Conservation (phyloP, 1,284 basidiomycete genomes). For the Wolfiporia cocos region DNA sequence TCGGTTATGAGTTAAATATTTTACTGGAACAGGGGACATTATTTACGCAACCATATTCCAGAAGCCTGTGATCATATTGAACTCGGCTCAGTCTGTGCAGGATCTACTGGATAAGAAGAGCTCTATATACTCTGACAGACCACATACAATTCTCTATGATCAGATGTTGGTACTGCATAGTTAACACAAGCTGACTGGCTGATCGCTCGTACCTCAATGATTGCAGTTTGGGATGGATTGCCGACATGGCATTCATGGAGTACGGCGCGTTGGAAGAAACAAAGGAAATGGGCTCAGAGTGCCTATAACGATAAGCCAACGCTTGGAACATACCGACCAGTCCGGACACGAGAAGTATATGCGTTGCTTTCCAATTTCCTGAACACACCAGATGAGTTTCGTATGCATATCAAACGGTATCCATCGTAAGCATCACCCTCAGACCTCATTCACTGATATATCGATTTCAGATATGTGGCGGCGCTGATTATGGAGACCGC, state of each 20-base stretch:
- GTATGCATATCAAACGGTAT: conserved; percentile 21
- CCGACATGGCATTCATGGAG: conserved; percentile 18
- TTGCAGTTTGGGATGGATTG: conserved; percentile 24
- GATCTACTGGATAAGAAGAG: conserved; percentile 37
- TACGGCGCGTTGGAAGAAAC: conserved; percentile 25
- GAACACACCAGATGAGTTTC: conserved; percentile 16
- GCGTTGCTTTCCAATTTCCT: conserved; percentile 19
- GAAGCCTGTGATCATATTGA: conserved; percentile 31
- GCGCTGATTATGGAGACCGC: conserved; percentile 11
- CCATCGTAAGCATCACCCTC: background rate
- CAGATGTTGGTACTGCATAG: too few species aligned
- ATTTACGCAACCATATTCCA: conserved; percentile 21
- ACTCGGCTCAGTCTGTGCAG: conserved; percentile 26
- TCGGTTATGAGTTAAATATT: too few species aligned
- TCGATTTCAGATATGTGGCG: conserved; percentile 6
- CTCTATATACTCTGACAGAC: conserved; percentile 35
- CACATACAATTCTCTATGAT: too few species aligned
- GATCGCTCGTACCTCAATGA: too few species aligned
- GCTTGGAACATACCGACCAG: conserved; percentile 17
- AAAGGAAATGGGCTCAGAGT: conserved; percentile 25
- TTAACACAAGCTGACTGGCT: too few species aligned
- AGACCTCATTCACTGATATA: background rate
- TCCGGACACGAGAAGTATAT: conserved; percentile 22
- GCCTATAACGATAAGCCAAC: conserved; percentile 18
- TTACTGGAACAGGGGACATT: too few species aligned